These are phyloP conservation scores for Pelargonium australe DNA, from an alignment of 441 rosid genomes.

Conservation along the genomic window DNA sequence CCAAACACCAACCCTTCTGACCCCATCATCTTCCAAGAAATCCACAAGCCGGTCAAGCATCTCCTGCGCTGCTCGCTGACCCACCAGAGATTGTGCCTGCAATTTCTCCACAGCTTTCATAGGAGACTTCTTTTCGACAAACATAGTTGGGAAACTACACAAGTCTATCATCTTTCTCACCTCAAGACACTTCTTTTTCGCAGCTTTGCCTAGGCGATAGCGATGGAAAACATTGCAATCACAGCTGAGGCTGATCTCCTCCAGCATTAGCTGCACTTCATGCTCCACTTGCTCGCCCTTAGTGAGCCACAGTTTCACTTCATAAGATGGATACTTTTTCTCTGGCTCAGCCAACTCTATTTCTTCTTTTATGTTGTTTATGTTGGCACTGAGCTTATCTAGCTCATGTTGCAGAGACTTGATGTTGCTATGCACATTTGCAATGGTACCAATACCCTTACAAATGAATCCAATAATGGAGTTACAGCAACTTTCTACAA, in stretches of 20 bases:
- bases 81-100: constrained; percentile 24
- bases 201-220: constrained; percentile 15
- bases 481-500: constrained; percentile 10
- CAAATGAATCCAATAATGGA: not conserved
- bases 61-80: constrained; percentile 31
- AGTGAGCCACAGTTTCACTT: constrained; percentile 21
- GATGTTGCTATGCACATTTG: constrained; percentile 1
- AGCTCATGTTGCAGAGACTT: constrained; percentile 2
- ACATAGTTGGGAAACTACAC: constrained; percentile 14
- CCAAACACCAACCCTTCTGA: constrained; percentile 43
- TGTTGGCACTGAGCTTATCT: constrained; percentile 11
- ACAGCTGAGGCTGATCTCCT: not conserved
- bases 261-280: constrained; percentile 19
- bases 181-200: constrained; percentile 10
- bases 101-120: constrained; percentile 22
- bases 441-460: not conserved
- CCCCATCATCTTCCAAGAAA: constrained; percentile 23
- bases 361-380: constrained; percentile 9
- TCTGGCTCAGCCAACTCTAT: constrained; percentile 23
- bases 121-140: constrained; percentile 23
- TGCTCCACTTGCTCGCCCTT: constrained; percentile 23
- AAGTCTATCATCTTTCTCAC: constrained; percentile 14
- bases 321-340: constrained; percentile 22
- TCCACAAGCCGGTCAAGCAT: constrained; percentile 31
- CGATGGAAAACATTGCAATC: not conserved